phyloP scores from a whole-genome alignment of 2,329 filamentous ascomycete species.

The Tolypocladium cylindrosporum region DNA sequence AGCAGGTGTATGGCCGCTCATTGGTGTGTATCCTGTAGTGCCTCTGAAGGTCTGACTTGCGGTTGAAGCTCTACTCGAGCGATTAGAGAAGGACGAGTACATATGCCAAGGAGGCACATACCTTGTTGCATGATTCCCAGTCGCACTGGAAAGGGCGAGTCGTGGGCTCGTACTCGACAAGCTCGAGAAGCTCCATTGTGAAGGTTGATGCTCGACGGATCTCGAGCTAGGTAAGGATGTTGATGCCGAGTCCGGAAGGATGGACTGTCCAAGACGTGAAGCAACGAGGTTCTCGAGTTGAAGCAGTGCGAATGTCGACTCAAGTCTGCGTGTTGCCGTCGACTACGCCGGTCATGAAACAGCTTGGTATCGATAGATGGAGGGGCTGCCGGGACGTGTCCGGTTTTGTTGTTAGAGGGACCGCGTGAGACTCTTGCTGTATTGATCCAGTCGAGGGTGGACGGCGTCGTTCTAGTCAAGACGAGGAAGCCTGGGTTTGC shows the following conservation, averaged over 20 bases:
- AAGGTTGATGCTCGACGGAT: neutral
- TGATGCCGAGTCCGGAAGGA: neutral
- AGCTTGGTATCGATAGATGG: neutral
- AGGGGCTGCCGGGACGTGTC: neutral
- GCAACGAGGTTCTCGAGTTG: neutral
- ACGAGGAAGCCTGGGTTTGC: neutral
- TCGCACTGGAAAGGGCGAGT: constrained; percentile 55
- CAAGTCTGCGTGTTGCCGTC: neutral
- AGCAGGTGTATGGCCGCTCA: constrained; percentile 56
- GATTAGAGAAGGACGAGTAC: neutral
- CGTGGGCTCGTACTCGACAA: constrained; percentile 54
- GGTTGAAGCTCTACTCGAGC: constrained; percentile 52
- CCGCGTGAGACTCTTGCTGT: no score
- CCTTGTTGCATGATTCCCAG: constrained; percentile 53
- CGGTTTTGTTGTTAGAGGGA: neutral
- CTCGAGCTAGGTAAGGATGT: neutral
- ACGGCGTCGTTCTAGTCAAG: neutral
- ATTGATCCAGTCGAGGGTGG: neutral
- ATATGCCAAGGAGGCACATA: constrained; percentile 21
- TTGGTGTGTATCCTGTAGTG: constrained; percentile 66
- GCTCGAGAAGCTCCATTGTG: constrained; percentile 52
- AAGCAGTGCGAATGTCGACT: neutral
- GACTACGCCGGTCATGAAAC: neutral
- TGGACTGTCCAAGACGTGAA: neutral
- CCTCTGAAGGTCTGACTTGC: constrained; percentile 60